These are phyloP conservation scores for Symbiodinium pilosum DNA, from an alignment of 73 alveolate species.

Conservation along the genomic window DNA sequence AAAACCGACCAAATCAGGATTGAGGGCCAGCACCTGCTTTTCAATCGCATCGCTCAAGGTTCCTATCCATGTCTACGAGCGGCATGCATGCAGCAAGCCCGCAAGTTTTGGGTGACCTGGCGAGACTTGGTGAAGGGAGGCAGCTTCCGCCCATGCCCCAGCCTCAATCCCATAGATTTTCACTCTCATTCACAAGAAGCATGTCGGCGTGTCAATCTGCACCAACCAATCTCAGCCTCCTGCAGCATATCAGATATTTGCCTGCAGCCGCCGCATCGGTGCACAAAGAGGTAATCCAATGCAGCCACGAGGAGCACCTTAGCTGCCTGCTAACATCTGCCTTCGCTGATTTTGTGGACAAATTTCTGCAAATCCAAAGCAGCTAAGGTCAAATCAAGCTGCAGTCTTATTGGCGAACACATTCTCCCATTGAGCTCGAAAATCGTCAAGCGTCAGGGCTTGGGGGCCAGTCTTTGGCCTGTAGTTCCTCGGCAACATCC, in stretches of 20 bases:
- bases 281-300: neutral
- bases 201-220: too few species aligned
- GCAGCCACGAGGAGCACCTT: neutral
- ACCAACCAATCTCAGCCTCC: neutral
- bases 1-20: neutral
- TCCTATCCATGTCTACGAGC: too few species aligned
- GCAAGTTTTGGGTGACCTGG: too few species aligned
- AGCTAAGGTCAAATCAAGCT: neutral
- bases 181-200: too few species aligned
- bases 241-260: neutral
- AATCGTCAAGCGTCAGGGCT: neutral
- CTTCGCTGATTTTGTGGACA: too few species aligned
- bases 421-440: neutral
- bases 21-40: conserved; percentile 6
- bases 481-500: neutral
- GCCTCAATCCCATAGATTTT: neutral
- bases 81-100: too few species aligned
- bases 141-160: neutral
- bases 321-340: too few species aligned
- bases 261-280: neutral
- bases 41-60: too few species aligned
- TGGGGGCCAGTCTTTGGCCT: neutral
- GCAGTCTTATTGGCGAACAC: neutral
- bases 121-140: neutral
- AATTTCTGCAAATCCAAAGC: neutral